These are phyloP conservation scores for Aspergillus carlsbadensis DNA, from an alignment of 495 filamentous ascomycete species.

Conservation along the genomic window DNA sequence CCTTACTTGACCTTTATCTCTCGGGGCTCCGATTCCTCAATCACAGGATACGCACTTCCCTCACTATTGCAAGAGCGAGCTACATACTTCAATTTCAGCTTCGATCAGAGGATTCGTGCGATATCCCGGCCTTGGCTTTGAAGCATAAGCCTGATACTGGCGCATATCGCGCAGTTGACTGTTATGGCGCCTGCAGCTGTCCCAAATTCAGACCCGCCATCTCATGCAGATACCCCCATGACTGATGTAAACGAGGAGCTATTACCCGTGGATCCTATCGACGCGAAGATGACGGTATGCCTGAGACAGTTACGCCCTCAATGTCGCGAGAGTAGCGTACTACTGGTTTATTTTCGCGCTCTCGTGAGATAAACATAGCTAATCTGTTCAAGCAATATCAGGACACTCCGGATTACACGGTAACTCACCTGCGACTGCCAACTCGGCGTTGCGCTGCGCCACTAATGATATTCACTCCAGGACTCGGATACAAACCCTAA, in stretches of 20 bases:
- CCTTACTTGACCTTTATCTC: not conserved
- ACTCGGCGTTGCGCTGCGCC: not conserved
- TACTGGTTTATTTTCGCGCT: not conserved
- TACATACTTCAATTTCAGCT: not conserved
- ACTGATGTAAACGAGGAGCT: constrained; percentile 59
- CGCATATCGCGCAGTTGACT: constrained; percentile 31
- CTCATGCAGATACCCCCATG: constrained; percentile 54
- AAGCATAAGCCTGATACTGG: constrained; percentile 12
- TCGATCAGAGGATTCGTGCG: not conserved
- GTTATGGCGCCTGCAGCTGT: constrained; percentile 61
- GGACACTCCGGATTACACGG: constrained; percentile 80
- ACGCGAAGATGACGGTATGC: constrained; percentile 49
- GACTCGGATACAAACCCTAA: constrained; percentile 93
- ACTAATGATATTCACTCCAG: constrained; percentile 30
- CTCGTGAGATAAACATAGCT: not conserved
- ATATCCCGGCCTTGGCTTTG: not conserved
- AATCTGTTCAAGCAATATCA: constrained; percentile 59
- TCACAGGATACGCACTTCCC: not conserved
- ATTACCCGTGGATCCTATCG: constrained; percentile 41
- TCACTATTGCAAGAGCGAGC: not conserved
- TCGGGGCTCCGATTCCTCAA: not conserved
- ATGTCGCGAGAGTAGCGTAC: not conserved
- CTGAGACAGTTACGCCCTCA: not conserved
- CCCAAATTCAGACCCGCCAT: constrained; percentile 47
- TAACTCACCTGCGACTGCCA: constrained; percentile 25